Percentiles rank a stretch among this genome's conserved stretches.
phyloP scores from a whole-genome alignment of 257 asterid genomes.

The Salvia splendens region DNA sequence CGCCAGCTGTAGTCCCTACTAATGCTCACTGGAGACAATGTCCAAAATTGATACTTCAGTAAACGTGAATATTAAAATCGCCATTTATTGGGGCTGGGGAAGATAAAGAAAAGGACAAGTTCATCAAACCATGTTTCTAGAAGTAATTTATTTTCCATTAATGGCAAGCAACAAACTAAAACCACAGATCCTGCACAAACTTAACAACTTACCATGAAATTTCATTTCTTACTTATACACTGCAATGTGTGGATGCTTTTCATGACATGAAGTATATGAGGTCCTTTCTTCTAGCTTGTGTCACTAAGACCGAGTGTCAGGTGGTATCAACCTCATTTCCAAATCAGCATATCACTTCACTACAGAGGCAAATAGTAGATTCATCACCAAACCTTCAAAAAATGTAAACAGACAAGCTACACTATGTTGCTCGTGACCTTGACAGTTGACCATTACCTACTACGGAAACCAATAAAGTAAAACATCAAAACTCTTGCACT shows the following conservation, averaged over 20 bases:
- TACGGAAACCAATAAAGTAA: background rate
- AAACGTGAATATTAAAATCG: background rate
- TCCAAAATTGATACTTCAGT: conserved; percentile 6
- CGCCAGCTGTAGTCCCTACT: background rate
- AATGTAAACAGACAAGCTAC: background rate
- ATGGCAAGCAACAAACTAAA: conserved; percentile 9
- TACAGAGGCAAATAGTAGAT: background rate
- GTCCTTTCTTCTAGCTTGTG: background rate
- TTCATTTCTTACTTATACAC: background rate
- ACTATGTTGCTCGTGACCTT: background rate
- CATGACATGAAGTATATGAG: background rate
- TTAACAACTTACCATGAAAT: background rate
- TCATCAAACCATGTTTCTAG: background rate
- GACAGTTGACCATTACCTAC: background rate
- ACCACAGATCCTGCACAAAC: background rate
- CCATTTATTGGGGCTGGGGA: background rate
- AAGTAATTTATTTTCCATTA: background rate
- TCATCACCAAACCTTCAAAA: background rate
- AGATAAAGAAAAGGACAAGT: background rate
- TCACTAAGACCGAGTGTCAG: background rate
- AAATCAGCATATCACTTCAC: conserved; percentile 4
- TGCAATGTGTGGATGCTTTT: background rate
- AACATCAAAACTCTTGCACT: no score
- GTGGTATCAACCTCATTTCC: background rate
- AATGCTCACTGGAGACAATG: background rate